Percentiles rank a stretch among this genome's conserved stretches.
Conservation (phyloP, 2,329 filamentous ascomycete genomes). For the Calonectria pteridis region DNA sequence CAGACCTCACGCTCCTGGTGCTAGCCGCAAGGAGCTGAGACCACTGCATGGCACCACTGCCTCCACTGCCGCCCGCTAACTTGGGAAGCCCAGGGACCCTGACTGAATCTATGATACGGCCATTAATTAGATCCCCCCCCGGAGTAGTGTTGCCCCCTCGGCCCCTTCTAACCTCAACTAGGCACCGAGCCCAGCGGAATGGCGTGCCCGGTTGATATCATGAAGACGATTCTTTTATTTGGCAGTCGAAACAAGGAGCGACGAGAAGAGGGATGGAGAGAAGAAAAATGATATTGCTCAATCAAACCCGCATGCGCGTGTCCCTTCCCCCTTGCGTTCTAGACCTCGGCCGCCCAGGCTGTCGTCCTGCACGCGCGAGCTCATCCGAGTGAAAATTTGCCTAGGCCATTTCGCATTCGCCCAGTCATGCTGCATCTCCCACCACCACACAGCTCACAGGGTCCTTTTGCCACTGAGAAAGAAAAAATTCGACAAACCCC, state of each 20-base stretch:
- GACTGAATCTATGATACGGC: conserved; percentile 12
- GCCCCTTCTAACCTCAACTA: conserved; percentile 1
- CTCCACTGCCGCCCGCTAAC: conserved; percentile 7
- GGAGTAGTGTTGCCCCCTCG: neutral
- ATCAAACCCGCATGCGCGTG: neutral
- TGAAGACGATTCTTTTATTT: neutral
- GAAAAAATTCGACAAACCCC: neutral
- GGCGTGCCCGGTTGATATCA: conserved; percentile 1
- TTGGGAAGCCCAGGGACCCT: neutral
- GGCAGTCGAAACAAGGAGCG: neutral
- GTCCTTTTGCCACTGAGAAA: neutral
- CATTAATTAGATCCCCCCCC: conserved; percentile 7
- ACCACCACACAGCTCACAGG: conserved; percentile 6
- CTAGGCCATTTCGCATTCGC: conserved; percentile 5
- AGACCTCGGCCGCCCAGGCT: neutral
- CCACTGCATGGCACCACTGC: conserved; percentile 25
- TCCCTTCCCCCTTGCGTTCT: conserved; percentile 15
- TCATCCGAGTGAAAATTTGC: conserved; percentile 21
- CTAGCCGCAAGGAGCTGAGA: conserved; percentile 20
- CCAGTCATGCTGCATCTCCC: conserved; percentile 7
- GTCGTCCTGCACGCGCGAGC: neutral
- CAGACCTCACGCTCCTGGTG: neutral
- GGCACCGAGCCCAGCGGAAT: neutral
- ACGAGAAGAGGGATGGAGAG: neutral
- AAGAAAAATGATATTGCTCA: neutral